Base-by-base conservation (phyloP, 1,284 basidiomycete species). In the Hypsizygus ulmarius region DNA sequence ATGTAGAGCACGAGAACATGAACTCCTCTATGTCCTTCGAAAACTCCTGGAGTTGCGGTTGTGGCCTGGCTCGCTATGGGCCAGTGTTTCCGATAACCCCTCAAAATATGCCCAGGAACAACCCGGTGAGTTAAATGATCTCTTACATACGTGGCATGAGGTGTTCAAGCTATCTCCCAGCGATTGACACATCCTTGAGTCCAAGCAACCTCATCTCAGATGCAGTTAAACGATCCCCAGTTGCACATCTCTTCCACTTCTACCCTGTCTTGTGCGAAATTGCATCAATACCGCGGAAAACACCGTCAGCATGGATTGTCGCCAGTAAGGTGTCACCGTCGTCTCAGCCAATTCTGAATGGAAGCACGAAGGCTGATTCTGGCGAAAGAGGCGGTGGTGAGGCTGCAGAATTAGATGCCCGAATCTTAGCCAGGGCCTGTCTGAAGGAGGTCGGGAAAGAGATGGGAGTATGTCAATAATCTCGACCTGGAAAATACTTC, bases 231-330 rank as follows among this genome's bases (percentile, higher is more conserved):
- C 79, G 85, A 0, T 93, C 91, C 1, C 65, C 80, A 0, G 75
- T 82, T 16, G 90, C 87, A 0, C 92, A 93, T 61, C 70, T 97
- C 8, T 93, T 95, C 75, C 82, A 87, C 58, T 83, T 95, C 53
- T 94, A 94, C 60, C 72, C 81, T 0, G 69, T 87, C 1, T 65
- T 97, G 5, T 86, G 87, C 56, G 84, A 92, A 56, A 84, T 96
- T 39, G 83, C 80, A 1, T 81, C 88, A 5, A 77, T 84, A 48
- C 79, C 82, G 0, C 71, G 81, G 21, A 78, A 77, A 54, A 74
- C 80, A 8, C 87, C 89, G 0, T 72, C 75, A n/a, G 75, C 80
- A n/a, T 88, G 85, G 85, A 66, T 85, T 35, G 40, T 50, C 37
- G 55, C 53, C 14, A 36, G 43, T 15, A 29, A 47, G 14, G 33